Evolutionary conservation across 202 grass and related monocot genomes (phyloP), one percentile per base, ranked within the genome.

Genomic region (Saccharum hybrid): DNA sequence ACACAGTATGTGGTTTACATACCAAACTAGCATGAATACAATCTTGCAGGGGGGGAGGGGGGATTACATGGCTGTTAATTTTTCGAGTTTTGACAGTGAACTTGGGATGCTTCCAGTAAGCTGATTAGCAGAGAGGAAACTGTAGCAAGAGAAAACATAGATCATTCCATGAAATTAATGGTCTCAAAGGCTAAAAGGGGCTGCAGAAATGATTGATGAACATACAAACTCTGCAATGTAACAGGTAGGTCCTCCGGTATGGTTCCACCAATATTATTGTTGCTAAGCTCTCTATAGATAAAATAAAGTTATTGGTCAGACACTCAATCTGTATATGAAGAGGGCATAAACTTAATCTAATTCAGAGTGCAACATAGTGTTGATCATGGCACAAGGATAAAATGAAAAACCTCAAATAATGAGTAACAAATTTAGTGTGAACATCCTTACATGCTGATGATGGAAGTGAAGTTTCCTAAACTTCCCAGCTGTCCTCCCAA

Each of bases 51-150:
- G 51, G 46, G 7, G 74, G 63, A 2, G 18, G 60, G 34, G 76
- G 48, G 4, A 14, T 87, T 90, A 99, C 96, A 99, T 92, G 86
- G 85, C 96, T n/a, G 84, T 66, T 74, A 99, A 80, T 57, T 86
- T 83, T 91, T 31, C 74, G 4, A 99, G 72, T 63, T 96, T 78
- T 75, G 96, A 94, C 79, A 99, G 72, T 71, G 93, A 96, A 78
- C 48, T 80, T 2, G 96, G 96, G 16, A 99, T 96, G 73, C 91
- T 96, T 92, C 96, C 96, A 79, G 88, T 96, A n/a, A 99, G 82
- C 66, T 94, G 89, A 70, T 99, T 99, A 83, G 75, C 96, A 2
- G 96, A 99, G 39, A 99, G 91, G 72, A 99, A 99, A 78, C 96
- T 99, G 91, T 51, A 80, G 13, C 63, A 75, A 71, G 40, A 78